Evolutionary conservation across 1,284 basidiomycete genomes (phyloP).

Genomic region (Xerocomus nothofagi): DNA sequence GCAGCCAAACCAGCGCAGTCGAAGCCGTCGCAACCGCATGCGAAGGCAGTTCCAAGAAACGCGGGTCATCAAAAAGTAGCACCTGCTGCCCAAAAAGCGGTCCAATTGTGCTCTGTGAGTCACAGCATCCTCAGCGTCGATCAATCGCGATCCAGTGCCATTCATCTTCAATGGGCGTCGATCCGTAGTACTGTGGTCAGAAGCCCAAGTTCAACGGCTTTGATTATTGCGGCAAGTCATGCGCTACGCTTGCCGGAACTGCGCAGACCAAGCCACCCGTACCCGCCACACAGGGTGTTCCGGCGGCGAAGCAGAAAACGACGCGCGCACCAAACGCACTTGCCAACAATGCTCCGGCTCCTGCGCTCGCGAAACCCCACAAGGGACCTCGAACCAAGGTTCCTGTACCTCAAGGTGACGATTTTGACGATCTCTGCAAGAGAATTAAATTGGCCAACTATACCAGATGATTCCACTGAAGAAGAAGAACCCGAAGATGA

Average conservation of each 20-base stretch:
- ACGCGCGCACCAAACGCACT: slow-evolving; percentile 8
- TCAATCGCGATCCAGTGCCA: slow-evolving; percentile 30
- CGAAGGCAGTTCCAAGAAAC: slow-evolving; percentile 15
- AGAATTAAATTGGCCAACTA: slow-evolving; percentile 14
- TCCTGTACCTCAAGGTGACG: slow-evolving; percentile 26
- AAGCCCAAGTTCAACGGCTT: slow-evolving; percentile 36
- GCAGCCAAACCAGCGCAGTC: slow-evolving; percentile 10
- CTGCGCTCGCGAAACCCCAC: slow-evolving; percentile 8
- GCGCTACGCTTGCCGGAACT: slow-evolving; percentile 27
- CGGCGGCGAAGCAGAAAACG: slow-evolving; percentile 23
- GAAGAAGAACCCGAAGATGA: slow-evolving; percentile 26
- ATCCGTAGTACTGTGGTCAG: slow-evolving; percentile 34
- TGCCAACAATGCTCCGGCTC: slow-evolving; percentile 4
- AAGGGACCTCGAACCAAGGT: slow-evolving; percentile 15
- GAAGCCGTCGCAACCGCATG: slow-evolving; percentile 17
- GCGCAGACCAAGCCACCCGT: slow-evolving; percentile 18
- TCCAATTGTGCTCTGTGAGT: slow-evolving; percentile 32
- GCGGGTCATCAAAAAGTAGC: slow-evolving; percentile 16
- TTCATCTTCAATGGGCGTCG: slow-evolving; percentile 25
- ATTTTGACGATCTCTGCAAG: slow-evolving; percentile 10
- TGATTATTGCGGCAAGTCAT: slow-evolving; percentile 36
- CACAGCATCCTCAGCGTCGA: slow-evolving; percentile 17
- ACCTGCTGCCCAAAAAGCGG: slow-evolving; percentile 17
- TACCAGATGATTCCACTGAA: slow-evolving; percentile 26
- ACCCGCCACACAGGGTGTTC: slow-evolving; percentile 9